Evolutionary conservation across 805 yeast species (phyloP).

Genomic region (Candida vaughaniae): DNA sequence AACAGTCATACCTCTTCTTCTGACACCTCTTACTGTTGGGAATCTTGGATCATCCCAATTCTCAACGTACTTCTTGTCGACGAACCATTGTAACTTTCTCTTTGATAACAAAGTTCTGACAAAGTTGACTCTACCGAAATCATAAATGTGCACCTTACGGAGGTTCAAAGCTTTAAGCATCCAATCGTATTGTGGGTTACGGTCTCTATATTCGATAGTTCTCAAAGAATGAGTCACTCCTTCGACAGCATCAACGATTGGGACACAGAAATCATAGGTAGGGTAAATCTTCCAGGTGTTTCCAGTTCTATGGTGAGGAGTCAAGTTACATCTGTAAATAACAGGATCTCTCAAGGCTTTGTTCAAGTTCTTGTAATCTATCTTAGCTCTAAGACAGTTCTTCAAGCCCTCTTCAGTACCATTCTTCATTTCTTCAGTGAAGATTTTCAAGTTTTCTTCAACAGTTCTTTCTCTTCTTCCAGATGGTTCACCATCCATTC

Average conservation of each 20-base stretch:
- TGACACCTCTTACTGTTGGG: conserved; percentile 99
- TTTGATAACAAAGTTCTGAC: conserved; percentile 92
- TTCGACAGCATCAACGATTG: conserved; percentile 91
- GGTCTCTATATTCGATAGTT: conserved; percentile 98
- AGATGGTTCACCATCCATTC: conserved; percentile 95
- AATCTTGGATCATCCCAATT: conserved; percentile 99
- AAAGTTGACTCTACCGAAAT: conserved; percentile 95
- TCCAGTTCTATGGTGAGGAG: conserved; percentile 98
- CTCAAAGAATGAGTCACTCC: conserved; percentile 98
- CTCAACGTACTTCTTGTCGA: conserved; percentile 79
- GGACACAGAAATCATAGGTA: conserved; percentile 98
- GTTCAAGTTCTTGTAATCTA: conserved; percentile 86
- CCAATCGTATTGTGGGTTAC: conserved; percentile 98
- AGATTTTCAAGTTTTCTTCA: conserved; percentile 85
- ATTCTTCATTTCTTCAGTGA: conserved; percentile 87
- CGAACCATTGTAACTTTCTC: conserved; percentile 99
- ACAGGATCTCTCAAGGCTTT: conserved; percentile 98
- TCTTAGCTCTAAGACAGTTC: conserved; percentile 95
- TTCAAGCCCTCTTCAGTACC: conserved; percentile 92
- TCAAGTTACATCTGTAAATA: conserved; percentile 92
- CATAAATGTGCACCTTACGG: conserved; percentile 97
- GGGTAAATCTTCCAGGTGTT: conserved; percentile 94
- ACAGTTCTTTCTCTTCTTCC: conserved; percentile 89
- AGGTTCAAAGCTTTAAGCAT: conserved; percentile 75
- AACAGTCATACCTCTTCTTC: conserved; percentile 99